phyloP scores from a whole-genome alignment of 2,329 filamentous ascomycete genomes.

The Sporothrix euskadiensis region DNA sequence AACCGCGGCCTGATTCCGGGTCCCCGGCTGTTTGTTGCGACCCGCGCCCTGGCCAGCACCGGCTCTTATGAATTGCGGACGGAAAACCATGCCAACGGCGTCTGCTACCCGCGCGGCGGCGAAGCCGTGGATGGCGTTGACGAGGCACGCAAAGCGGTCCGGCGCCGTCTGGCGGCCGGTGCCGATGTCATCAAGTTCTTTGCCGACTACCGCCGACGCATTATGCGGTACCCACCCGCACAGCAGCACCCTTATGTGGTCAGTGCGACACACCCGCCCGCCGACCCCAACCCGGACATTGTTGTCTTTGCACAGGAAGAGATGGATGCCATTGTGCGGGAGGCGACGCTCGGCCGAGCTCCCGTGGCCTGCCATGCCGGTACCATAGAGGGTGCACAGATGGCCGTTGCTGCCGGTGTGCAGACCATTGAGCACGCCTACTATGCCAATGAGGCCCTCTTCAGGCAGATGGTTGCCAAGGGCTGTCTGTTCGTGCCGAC shows the following conservation, averaged over 20 bases:
- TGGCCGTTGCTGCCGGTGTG: constrained; percentile 50
- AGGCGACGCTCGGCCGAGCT: constrained; percentile 45
- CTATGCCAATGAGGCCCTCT: not conserved
- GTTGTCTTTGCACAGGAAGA: constrained; percentile 51
- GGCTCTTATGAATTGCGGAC: constrained; percentile 52
- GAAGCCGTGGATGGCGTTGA: constrained; percentile 49
- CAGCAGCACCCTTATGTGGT: constrained; percentile 21
- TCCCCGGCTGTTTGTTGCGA: constrained; percentile 57
- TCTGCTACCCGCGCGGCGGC: constrained; percentile 39
- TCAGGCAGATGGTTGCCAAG: not conserved
- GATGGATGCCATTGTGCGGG: constrained; percentile 52
- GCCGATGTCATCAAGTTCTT: constrained; percentile 56
- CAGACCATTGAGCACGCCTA: constrained; percentile 49
- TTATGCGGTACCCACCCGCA: constrained; percentile 42
- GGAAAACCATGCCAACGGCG: constrained; percentile 46
- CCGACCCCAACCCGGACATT: constrained; percentile 45
- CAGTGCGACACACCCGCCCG: constrained; percentile 43
- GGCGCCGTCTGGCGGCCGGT: constrained; percentile 49
- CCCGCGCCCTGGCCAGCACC: constrained; percentile 51
- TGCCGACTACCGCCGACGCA: constrained; percentile 50
- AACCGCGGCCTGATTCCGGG: constrained; percentile 56
- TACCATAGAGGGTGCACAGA: constrained; percentile 36
- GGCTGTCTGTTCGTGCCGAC: constrained; percentile 56
- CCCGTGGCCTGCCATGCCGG: constrained; percentile 2
- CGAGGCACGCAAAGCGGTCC: constrained; percentile 49